Evolutionary conservation across 176 grass and related monocot species (phyloP).

Genomic region (Lolium perenne): DNA sequence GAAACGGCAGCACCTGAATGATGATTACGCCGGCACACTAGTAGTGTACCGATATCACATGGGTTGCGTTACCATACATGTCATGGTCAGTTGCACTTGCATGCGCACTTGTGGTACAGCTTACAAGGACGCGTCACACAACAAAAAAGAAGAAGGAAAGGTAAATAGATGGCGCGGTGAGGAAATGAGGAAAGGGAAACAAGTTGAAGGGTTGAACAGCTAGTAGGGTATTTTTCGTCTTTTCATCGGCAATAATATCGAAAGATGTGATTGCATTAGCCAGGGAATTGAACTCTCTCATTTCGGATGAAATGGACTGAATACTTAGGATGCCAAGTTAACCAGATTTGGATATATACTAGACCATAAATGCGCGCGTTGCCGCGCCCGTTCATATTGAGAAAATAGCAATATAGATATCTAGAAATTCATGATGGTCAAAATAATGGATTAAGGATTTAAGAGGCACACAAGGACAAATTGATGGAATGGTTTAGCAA

Average conservation of each 20-base stretch:
- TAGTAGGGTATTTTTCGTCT: not conserved
- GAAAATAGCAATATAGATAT: too few species aligned
- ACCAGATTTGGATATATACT: too few species aligned
- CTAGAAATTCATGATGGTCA: too few species aligned
- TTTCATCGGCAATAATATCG: not conserved
- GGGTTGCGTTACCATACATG: not conserved
- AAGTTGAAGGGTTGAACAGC: not conserved
- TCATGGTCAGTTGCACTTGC: not conserved
- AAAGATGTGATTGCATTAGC: not conserved
- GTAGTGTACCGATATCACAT: not conserved
- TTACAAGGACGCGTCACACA: not conserved
- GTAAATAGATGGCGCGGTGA: not conserved
- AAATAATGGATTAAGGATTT: too few species aligned
- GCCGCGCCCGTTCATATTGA: too few species aligned
- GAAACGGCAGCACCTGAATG: slow-evolving; percentile 5
- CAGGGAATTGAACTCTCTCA: not conserved
- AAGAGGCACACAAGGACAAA: too few species aligned
- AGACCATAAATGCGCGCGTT: too few species aligned
- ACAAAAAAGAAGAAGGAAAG: not conserved
- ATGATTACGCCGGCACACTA: slow-evolving; percentile 9
- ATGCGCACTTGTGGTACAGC: not conserved
- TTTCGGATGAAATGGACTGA: not conserved
- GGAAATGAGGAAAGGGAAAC: not conserved
- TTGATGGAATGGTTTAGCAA: too few species aligned
- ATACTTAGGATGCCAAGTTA: not conserved